These are phyloP conservation scores for Scedosporium apiospermum DNA, from an alignment of 2,329 filamentous ascomycete genomes.

Conservation along the genomic window DNA sequence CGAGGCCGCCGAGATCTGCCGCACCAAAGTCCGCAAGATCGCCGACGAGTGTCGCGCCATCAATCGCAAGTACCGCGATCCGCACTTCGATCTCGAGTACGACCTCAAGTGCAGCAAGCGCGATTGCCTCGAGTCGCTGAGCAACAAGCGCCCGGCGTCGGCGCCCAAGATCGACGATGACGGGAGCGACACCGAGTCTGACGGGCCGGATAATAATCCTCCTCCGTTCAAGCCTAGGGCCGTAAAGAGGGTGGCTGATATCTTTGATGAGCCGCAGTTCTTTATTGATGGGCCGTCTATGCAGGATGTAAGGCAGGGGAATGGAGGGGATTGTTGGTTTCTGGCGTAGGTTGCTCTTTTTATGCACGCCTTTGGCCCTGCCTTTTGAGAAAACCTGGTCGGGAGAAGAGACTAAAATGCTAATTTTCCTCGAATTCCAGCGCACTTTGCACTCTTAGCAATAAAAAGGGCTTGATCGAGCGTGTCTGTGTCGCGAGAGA, in stretches of 20 bases:
- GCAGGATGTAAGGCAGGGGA: slow-evolving; percentile 70
- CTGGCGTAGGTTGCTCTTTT: slow-evolving; percentile 40
- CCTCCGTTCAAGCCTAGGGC: slow-evolving; percentile 31
- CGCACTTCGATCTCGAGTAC: slow-evolving; percentile 77
- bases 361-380: too few species aligned
- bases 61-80: slow-evolving; percentile 71
- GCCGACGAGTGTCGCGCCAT: slow-evolving; percentile 59
- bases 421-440: background rate
- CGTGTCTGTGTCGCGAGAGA: slow-evolving; percentile 64
- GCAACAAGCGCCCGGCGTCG: slow-evolving; percentile 19
- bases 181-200: slow-evolving; percentile 11
- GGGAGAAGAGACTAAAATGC: background rate
- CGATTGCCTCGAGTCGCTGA: slow-evolving; percentile 23
- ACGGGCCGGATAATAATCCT: background rate
- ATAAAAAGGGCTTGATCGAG: slow-evolving; percentile 63
- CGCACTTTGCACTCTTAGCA: slow-evolving; percentile 66
- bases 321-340: slow-evolving; percentile 78
- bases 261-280: slow-evolving; percentile 69
- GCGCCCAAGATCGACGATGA: background rate
- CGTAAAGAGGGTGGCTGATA: slow-evolving; percentile 56
- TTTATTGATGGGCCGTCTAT: slow-evolving; percentile 69
- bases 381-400: background rate
- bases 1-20: slow-evolving; percentile 60
- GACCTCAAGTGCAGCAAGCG: slow-evolving; percentile 52
- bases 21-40: slow-evolving; percentile 52